Evolutionary conservation across 23 red algal genomes (phyloP).

Genomic region (Gracilaria gracilis): DNA sequence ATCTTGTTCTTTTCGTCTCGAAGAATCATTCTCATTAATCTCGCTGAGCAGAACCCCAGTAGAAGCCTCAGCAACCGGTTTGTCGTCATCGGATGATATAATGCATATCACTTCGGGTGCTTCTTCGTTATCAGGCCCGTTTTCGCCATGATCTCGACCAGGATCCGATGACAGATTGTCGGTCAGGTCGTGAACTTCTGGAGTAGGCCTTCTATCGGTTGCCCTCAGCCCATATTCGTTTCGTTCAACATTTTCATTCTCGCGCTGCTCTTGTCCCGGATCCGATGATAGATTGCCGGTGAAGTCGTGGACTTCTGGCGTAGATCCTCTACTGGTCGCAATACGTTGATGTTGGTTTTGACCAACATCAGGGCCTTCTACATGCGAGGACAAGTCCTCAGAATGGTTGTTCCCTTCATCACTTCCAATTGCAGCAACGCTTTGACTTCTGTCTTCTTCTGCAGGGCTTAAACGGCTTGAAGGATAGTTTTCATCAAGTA

Average conservation of each 20-base stretch:
- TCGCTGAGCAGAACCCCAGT: neutral
- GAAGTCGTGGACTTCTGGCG: neutral
- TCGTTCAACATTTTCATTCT: neutral
- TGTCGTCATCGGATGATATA: slow-evolving; percentile 1
- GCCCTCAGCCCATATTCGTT: neutral
- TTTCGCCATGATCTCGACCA: neutral
- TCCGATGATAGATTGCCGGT: neutral
- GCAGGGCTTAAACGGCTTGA: neutral
- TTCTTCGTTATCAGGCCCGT: neutral
- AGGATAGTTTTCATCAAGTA: neutral
- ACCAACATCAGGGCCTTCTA: neutral
- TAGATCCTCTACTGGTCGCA: neutral
- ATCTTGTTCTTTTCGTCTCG: neutral
- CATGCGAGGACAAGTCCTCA: neutral
- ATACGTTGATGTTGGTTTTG: neutral
- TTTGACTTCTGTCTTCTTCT: neutral
- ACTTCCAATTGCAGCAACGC: neutral
- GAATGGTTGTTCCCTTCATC: neutral
- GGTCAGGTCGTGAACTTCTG: neutral
- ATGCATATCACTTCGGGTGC: neutral
- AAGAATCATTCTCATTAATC: neutral
- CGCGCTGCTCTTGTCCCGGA: neutral
- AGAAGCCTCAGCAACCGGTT: neutral
- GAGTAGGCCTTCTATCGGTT: neutral
- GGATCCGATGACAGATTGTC: neutral